These are phyloP conservation scores for Physcomitrellopsis africana DNA, from an alignment of 225 moss, liverwort and hornwort species.

Conservation along the genomic window DNA sequence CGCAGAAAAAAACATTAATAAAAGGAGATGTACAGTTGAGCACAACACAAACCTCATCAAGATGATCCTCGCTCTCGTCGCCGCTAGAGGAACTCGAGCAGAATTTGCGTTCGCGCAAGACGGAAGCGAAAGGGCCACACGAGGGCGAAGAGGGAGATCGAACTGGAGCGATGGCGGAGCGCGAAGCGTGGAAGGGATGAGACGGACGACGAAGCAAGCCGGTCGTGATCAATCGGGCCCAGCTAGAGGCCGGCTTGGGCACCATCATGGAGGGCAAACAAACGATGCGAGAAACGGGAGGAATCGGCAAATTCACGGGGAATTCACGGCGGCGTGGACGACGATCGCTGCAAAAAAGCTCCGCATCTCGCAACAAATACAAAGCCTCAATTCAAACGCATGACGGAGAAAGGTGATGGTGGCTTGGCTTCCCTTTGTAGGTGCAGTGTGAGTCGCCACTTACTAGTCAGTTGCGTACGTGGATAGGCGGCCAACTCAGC, in stretches of 20 bases:
- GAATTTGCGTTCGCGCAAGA: constrained; percentile 17
- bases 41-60: constrained; percentile 22
- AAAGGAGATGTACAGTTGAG: not conserved
- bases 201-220: constrained; percentile 20
- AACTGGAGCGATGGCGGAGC: not conserved
- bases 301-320: not conserved
- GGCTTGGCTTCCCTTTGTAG: too few species aligned
- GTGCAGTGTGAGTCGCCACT: too few species aligned
- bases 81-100: constrained; percentile 24
- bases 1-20: not conserved
- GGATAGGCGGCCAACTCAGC: too few species aligned
- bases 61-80: constrained; percentile 19
- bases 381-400: too few species aligned
- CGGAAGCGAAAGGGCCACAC: not conserved
- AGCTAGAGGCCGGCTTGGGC: constrained; percentile 12
- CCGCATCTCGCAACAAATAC: not conserved
- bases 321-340: not conserved
- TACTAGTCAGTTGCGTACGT: too few species aligned
- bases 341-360: not conserved
- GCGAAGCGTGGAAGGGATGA: not conserved
- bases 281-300: too few species aligned
- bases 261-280: constrained; percentile 27
- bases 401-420: too few species aligned
- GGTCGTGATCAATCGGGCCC: constrained; percentile 25
- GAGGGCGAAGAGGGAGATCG: not conserved